Evolutionary conservation across 805 yeast genomes (phyloP).

Genomic region (Cyberlindnera maritima): DNA sequence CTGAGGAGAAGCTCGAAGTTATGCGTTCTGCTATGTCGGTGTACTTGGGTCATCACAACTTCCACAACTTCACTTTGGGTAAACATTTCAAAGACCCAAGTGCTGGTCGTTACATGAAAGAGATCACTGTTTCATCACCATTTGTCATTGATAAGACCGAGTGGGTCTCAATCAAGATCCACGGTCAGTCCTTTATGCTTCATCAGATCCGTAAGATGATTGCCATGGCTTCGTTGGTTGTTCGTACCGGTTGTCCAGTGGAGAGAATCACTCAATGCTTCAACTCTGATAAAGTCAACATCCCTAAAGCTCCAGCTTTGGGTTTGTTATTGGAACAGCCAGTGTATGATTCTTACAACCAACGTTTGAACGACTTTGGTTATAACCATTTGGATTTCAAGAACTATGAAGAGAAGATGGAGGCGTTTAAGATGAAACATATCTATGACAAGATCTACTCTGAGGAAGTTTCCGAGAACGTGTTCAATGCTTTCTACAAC

Average conservation of each 20-base stretch:
- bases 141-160: slow-evolving; percentile 91
- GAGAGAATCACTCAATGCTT: slow-evolving; percentile 77
- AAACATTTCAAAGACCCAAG: slow-evolving; percentile 81
- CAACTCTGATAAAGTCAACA: slow-evolving; percentile 69
- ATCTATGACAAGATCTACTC: slow-evolving; percentile 91
- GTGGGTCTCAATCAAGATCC: slow-evolving; percentile 94
- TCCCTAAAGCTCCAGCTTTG: slow-evolving; percentile 97
- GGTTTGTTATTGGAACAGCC: slow-evolving; percentile 91
- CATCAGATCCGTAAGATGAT: slow-evolving; percentile 98
- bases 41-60: slow-evolving; percentile 87
- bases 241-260: slow-evolving; percentile 82
- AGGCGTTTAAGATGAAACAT: slow-evolving; percentile 78
- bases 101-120: slow-evolving; percentile 78
- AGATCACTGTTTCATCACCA: slow-evolving; percentile 78
- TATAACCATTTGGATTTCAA: slow-evolving; percentile 72
- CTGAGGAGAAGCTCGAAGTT: slow-evolving; percentile 55
- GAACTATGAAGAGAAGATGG: slow-evolving; percentile 66
- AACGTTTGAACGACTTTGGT: slow-evolving; percentile 68
- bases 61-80: slow-evolving; percentile 86
- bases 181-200: slow-evolving; percentile 97
- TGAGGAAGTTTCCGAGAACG: slow-evolving; percentile 86
- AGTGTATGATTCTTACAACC: slow-evolving; percentile 82
- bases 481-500: slow-evolving; percentile 85
- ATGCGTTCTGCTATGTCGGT: slow-evolving; percentile 67
- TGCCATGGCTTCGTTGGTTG: slow-evolving; percentile 84